Evolutionary conservation across 495 filamentous ascomycete genomes (phyloP), one percentile per base, ranked within the genome.

Genomic region (Geoglossum glabrum): DNA sequence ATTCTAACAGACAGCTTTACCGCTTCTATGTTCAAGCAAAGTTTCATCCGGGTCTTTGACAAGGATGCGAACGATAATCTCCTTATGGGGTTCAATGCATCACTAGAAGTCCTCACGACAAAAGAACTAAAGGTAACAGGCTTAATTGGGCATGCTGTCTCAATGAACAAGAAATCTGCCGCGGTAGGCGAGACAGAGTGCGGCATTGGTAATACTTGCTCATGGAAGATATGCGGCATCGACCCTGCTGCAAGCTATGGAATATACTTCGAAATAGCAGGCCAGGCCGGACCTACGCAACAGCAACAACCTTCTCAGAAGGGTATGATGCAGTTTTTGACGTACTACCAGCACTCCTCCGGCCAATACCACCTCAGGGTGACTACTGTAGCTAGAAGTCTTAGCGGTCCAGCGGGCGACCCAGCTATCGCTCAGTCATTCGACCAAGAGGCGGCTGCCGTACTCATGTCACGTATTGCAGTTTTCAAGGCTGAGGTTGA

Each of bases 171-270:
- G 74, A 99, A 99, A 67, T 96, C 92, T 1, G 82, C 84, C 10
- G 94, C 87, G 6, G 93, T 99, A 28, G 93, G 93, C 47, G 93
- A 99, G 72, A 97, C 92, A 0, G 93, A 99, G 67, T 93, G 89
- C 68, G 93, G 93, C 63, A 96, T 97, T 64, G 93, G 93, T 65
- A 97, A 97, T 66, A 99, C 93, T 7, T 97, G 93, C 71, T 90
- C 89, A 1, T 99, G 93, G 93, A 99, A 97, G 72, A 96, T 99
- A 89, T 97, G 92, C 64, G 87, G 87, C 59, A 95, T 99, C 60
- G 89, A 95, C 63, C 93, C 93, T 30, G 82, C 81, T 54, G 81
- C 92, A 28, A 95, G 88, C 63, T 96, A 96, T 62, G 93, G 89
- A 55, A 76, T 97, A 60, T 99, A 97, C 73, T 99, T 95, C 62